A percentile compares a stretch with the other conserved stretches of the same genome.
phyloP scores from a whole-genome alignment of 73 alveolate species.

The Breviolum minutum region DNA sequence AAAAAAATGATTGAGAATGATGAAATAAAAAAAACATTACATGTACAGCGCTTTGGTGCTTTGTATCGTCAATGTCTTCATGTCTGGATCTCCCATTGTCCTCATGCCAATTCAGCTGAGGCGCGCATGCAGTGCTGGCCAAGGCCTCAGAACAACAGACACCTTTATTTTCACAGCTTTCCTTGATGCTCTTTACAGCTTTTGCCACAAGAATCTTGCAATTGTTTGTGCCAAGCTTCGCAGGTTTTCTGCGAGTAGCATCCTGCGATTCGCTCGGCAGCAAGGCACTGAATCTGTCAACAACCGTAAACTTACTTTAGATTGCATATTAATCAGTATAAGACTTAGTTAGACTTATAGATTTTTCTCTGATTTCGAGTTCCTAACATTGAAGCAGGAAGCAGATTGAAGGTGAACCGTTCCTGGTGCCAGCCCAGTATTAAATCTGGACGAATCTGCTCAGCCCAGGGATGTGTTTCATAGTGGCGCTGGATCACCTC shows the following conservation, averaged over 20 bases:
- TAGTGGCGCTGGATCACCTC: slow-evolving; percentile 78
- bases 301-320: too few relatives aligned
- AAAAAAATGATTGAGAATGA: too few relatives aligned
- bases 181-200: not conserved
- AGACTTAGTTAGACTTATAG: too few relatives aligned
- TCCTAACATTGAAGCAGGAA: not conserved
- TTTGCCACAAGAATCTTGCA: not conserved
- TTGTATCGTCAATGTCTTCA: too few relatives aligned
- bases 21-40: too few relatives aligned
- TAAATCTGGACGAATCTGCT: slow-evolving; percentile 63
- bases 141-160: not conserved
- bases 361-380: not conserved
- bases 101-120: not conserved
- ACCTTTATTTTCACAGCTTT: too few relatives aligned
- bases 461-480: slow-evolving; percentile 68
- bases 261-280: not conserved
- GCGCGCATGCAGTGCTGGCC: slow-evolving; percentile 85
- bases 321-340: too few relatives aligned
- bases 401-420: not conserved
- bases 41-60: too few relatives aligned
- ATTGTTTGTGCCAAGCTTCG: not conserved
- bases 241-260: slow-evolving; percentile 52
- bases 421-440: slow-evolving; percentile 85
- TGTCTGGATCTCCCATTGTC: too few relatives aligned
- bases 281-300: not conserved